Conservation (phyloP, 768 basidiomycete species). For the Asterophora lycoperdoides region DNA sequence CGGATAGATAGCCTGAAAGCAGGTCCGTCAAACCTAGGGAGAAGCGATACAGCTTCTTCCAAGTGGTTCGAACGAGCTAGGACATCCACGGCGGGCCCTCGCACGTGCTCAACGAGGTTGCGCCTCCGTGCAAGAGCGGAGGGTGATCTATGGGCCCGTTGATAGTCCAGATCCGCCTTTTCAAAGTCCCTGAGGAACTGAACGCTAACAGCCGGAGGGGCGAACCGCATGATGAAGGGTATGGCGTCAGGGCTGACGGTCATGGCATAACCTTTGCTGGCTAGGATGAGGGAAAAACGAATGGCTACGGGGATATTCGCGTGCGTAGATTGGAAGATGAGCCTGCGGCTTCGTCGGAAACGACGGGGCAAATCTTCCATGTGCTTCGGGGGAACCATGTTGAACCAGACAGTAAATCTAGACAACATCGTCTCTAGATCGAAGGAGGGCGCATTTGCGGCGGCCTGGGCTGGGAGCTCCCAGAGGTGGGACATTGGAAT, state of each 20-base stretch:
- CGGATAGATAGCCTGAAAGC: constrained; percentile 28
- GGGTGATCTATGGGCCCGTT: constrained; percentile 4
- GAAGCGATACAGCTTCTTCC: constrained; percentile 40
- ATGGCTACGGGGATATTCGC: constrained; percentile 27
- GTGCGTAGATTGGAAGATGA: constrained; percentile 20
- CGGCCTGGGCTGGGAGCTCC: constrained; percentile 24
- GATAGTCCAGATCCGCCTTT: constrained; percentile 18
- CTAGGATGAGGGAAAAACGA: constrained; percentile 29
- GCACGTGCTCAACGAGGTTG: constrained; percentile 21
- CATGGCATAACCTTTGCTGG: constrained; percentile 35
- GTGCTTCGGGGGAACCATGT: constrained; percentile 26
- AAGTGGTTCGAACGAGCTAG: constrained; percentile 36
- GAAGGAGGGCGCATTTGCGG: constrained; percentile 9
- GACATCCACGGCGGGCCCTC: constrained; percentile 36
- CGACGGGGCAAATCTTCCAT: background rate
- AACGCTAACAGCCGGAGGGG: constrained; percentile 27
- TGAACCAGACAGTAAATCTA: constrained; percentile 29
- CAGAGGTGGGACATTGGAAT: constrained; percentile 29
- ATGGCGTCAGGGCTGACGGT: constrained; percentile 23
- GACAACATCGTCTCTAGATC: constrained; percentile 9
- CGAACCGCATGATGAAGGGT: constrained; percentile 41
- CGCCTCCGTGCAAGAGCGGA: background rate
- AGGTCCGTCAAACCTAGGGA: constrained; percentile 31
- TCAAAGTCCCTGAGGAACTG: constrained; percentile 39
- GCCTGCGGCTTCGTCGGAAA: constrained; percentile 21